Evolutionary conservation across 768 basidiomycete genomes (phyloP).

Genomic region (Tylopilus subfusipes): DNA sequence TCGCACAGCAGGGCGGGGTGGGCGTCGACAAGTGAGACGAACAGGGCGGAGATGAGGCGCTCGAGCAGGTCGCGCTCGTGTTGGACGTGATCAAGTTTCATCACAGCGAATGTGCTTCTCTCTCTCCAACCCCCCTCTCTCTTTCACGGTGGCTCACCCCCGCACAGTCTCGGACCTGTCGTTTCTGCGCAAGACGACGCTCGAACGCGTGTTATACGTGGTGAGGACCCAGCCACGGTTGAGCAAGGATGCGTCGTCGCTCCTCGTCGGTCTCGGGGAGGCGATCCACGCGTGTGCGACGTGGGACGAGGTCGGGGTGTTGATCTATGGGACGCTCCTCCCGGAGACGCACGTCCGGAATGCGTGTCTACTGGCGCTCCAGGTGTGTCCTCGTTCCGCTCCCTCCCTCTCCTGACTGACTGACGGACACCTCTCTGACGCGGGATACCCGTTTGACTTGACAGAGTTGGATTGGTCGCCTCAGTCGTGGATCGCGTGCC

Average conservation of each 20-base stretch:
- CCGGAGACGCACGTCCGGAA: constrained; percentile 87
- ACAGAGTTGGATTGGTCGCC: constrained; percentile 94
- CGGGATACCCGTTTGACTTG: constrained; percentile 78
- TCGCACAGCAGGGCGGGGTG: constrained; percentile 69
- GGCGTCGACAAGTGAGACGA: constrained; percentile 27
- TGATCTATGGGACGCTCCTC: constrained; percentile 72
- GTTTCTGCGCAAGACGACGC: constrained; percentile 71
- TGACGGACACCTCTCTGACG: too few relatives aligned
- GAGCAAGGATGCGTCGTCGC: constrained; percentile 77
- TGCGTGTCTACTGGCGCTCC: constrained; percentile 86
- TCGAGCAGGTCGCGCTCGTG: constrained; percentile 77
- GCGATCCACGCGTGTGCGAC: constrained; percentile 67
- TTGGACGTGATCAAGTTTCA: constrained; percentile 40
- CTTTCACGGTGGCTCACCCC: constrained; percentile 2
- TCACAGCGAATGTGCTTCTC: constrained; percentile 26
- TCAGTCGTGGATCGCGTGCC: constrained; percentile 81
- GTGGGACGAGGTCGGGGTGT: constrained; percentile 55
- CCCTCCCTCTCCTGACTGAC: too few relatives aligned
- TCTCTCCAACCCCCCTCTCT: too few relatives aligned
- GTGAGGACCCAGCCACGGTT: constrained; percentile 77
- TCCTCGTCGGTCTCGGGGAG: constrained; percentile 77
- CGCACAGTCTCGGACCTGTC: constrained; percentile 59
- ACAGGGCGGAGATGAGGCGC: constrained; percentile 50
- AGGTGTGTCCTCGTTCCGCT: too few relatives aligned
- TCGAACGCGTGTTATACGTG: constrained; percentile 66